Evolutionary conservation across 164 flowering plant genomes (phyloP).

Genomic region (Stephania japonica): DNA sequence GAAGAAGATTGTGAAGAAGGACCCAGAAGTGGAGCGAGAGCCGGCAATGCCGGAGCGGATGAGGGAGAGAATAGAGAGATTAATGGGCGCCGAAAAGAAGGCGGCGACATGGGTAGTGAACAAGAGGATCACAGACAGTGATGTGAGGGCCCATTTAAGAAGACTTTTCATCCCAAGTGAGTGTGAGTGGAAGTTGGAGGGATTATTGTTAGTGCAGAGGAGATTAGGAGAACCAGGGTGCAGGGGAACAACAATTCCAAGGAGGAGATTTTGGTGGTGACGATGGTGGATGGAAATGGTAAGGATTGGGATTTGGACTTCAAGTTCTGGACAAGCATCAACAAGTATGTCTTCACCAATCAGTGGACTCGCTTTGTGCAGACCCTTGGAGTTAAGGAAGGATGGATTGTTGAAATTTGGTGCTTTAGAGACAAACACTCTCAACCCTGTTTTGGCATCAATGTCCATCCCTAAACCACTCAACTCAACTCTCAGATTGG

Average conservation of each 20-base stretch:
- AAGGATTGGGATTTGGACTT: too few species aligned
- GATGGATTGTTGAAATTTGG: neutral
- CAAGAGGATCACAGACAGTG: neutral
- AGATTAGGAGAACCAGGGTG: neutral
- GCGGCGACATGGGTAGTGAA: neutral
- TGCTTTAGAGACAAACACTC: neutral
- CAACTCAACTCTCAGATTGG: too few species aligned
- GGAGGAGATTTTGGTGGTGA: neutral
- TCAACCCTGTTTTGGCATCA: neutral
- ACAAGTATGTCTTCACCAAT: neutral
- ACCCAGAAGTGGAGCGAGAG: too few species aligned
- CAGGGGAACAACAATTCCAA: neutral
- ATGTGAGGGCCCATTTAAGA: neutral
- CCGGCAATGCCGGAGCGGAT: too few species aligned
- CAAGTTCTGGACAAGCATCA: too few species aligned
- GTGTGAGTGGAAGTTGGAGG: neutral
- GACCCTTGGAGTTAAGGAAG: neutral
- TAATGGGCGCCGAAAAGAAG: too few species aligned
- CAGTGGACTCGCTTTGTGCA: neutral
- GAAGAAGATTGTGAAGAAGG: too few species aligned
- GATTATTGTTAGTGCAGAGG: neutral
- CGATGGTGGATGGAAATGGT: neutral
- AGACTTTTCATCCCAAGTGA: neutral
- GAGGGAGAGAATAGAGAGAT: too few species aligned
- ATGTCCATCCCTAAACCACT: too few species aligned